Conservation (phyloP, 139 green algal species). For the Chlorella sp. region DNA sequence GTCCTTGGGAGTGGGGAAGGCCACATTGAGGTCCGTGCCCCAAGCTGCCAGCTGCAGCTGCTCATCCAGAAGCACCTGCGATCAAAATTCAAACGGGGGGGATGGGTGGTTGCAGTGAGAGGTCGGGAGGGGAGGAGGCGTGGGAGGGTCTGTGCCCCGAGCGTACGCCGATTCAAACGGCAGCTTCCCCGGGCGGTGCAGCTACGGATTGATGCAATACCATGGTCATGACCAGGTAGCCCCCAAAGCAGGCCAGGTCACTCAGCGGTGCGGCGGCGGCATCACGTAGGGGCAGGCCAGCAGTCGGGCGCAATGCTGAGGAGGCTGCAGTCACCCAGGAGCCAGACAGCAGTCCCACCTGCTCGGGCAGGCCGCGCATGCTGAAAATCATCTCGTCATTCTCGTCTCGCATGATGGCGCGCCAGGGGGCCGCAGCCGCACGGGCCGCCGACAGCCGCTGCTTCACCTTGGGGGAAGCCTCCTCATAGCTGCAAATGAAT, state of each 20-base stretch:
- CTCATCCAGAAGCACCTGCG: neutral
- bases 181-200: too few species aligned
- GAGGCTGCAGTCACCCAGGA: too few species aligned
- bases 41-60: conserved; percentile 12
- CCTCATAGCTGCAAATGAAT: neutral
- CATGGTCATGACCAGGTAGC: too few species aligned
- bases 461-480: conserved; percentile 19
- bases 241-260: too few species aligned
- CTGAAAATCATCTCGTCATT: conserved; percentile 11
- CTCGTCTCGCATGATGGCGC: neutral
- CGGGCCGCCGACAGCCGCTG: neutral
- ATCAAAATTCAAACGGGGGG: too few species aligned
- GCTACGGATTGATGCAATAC: too few species aligned
- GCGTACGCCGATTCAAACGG: neutral
- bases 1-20: conserved; percentile 17
- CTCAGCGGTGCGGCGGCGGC: too few species aligned
- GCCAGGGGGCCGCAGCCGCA: neutral
- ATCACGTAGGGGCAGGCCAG: too few species aligned
- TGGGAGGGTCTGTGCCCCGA: neutral
- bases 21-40: neutral
- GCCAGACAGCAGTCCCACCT: neutral
- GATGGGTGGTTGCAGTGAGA: neutral
- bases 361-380: conserved; percentile 11
- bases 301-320: too few species aligned
- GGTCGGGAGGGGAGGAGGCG: neutral